A percentile compares a stretch with the other conserved stretches of the same genome.
phyloP scores from a whole-genome alignment of 1,284 basidiomycete genomes.

The Malassezia globosa region DNA sequence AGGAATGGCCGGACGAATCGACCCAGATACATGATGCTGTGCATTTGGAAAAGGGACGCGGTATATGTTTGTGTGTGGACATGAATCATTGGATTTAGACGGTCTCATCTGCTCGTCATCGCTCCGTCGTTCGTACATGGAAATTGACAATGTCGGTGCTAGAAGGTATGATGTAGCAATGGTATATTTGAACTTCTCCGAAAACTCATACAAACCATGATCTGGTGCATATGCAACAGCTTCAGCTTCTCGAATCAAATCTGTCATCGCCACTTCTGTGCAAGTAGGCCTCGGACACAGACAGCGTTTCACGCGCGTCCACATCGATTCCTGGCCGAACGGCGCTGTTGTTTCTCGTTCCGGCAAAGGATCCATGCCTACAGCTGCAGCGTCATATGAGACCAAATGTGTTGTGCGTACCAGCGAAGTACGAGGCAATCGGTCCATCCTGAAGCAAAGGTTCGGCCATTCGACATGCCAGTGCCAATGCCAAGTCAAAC shows the following conservation, averaged over 20 bases:
- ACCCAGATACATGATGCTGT: neutral
- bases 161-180: conserved; percentile 43
- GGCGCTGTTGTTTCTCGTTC: neutral
- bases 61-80: no score
- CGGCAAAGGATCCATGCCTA: no score
- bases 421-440: conserved; percentile 21
- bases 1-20: neutral
- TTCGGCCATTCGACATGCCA: conserved; percentile 22
- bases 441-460: conserved; percentile 26
- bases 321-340: no score
- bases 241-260: neutral
- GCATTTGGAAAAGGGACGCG: neutral
- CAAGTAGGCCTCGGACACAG: no score
- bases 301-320: no score
- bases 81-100: no score
- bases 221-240: neutral
- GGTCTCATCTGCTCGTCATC: neutral
- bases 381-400: no score
- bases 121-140: conserved; percentile 26
- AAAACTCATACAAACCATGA: conserved; percentile 17
- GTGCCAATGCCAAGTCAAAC: neutral
- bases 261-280: neutral
- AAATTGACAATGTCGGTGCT: conserved; percentile 38
- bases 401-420: neutral
- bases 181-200: conserved; percentile 38